A percentile compares a stretch with the other conserved stretches of the same genome.
Evolutionary conservation across 169 alveolate species (phyloP).

Genomic region (Eimeria mitis): DNA sequence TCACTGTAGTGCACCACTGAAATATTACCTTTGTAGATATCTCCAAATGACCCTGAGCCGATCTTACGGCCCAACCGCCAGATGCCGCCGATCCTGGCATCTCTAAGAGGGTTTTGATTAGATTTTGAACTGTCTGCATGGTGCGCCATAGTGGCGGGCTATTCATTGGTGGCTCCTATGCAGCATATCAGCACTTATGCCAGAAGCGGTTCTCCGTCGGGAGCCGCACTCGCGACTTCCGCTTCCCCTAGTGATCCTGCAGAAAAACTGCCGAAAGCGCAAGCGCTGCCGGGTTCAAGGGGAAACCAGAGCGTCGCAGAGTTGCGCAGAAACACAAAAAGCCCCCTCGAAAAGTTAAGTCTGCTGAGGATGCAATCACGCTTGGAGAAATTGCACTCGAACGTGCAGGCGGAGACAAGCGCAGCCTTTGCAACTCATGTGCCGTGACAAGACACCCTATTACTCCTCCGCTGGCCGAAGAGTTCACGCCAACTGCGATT

Average conservation of each 20-base stretch:
- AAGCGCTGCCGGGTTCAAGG: neutral
- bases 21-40: conserved; percentile 93
- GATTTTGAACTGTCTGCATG: conserved; percentile 72
- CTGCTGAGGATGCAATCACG: neutral
- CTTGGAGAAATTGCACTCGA: neutral
- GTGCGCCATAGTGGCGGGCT: conserved; percentile 80
- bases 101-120: conserved; percentile 87
- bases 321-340: neutral
- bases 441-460: conserved; percentile 16
- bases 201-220: conserved; percentile 18
- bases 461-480: neutral
- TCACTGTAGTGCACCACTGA: neutral
- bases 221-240: conserved; percentile 58
- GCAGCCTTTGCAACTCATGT: neutral
- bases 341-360: neutral
- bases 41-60: conserved; percentile 99
- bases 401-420: neutral
- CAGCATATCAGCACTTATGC: conserved; percentile 73
- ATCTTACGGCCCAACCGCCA: conserved; percentile 98
- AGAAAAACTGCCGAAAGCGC: neutral
- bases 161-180: conserved; percentile 70
- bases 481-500: neutral
- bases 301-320: neutral
- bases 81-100: conserved; percentile 97
- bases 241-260: neutral